These are phyloP conservation scores for Dimocarpus longan DNA, from an alignment of 345 rosid genomes.

Conservation along the genomic window DNA sequence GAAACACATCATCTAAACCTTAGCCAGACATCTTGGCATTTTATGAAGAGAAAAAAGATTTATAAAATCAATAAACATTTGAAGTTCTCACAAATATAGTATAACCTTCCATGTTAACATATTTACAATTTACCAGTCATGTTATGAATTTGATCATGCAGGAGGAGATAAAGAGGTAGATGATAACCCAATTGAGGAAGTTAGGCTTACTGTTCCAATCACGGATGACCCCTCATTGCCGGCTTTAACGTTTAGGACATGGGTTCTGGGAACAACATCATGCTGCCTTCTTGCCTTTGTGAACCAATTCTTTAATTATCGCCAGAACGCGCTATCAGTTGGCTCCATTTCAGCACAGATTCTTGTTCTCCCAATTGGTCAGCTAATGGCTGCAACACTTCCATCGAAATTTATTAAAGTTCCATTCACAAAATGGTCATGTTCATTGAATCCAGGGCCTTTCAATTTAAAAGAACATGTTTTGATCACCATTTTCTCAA, in stretches of 20 bases:
- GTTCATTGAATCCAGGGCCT: slow-evolving; percentile 60
- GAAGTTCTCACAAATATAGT: background rate
- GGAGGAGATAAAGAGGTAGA: background rate
- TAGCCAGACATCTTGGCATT: background rate
- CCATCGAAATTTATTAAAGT: slow-evolving; percentile 30
- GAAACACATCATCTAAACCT: background rate
- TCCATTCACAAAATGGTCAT: slow-evolving; percentile 43
- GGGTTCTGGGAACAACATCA: slow-evolving; percentile 15
- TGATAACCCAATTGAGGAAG: slow-evolving; percentile 16
- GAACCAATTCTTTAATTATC: slow-evolving; percentile 13
- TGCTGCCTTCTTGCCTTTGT: slow-evolving; percentile 9
- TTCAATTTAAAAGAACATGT: slow-evolving; percentile 63
- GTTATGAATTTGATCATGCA: background rate
- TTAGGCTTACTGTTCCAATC: slow-evolving; percentile 12
- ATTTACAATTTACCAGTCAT: background rate
- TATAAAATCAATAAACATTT: background rate
- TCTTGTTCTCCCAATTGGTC: slow-evolving; percentile 8
- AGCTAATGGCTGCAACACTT: slow-evolving; percentile 44
- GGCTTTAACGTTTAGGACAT: slow-evolving; percentile 9
- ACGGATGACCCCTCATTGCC: slow-evolving; percentile 9
- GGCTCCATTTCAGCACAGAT: slow-evolving; percentile 12
- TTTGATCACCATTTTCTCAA: slow-evolving; percentile 54
- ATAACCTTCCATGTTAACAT: background rate
- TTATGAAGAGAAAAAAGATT: background rate
- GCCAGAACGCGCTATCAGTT: slow-evolving; percentile 7